phyloP scores from a whole-genome alignment of 176 grass and related monocot species.

The Phragmites australis region DNA sequence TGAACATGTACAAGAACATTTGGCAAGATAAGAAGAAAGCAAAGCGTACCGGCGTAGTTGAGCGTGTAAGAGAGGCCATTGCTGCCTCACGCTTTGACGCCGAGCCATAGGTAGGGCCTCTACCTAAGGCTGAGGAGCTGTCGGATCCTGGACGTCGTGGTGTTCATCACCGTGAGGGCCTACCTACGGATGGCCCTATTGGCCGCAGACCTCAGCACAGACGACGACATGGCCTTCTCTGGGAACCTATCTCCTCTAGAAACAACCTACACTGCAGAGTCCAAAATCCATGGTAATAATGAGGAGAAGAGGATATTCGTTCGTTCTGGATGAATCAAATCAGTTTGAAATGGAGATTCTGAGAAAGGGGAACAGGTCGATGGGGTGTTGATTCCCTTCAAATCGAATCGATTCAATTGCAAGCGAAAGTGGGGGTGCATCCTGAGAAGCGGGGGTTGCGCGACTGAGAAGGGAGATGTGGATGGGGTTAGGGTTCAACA shows the following conservation, averaged over 20 bases:
- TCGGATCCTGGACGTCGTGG: conserved; percentile 57
- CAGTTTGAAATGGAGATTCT: neutral
- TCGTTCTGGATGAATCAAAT: neutral
- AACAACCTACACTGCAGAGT: too few species aligned
- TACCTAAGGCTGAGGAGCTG: conserved; percentile 76
- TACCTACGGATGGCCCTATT: conserved; percentile 57
- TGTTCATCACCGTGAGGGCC: conserved; percentile 59
- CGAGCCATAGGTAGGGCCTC: conserved; percentile 64
- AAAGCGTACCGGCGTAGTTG: conserved; percentile 72
- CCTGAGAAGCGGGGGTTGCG: conserved; percentile 38
- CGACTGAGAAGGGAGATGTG: too few species aligned
- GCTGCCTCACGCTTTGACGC: conserved; percentile 78
- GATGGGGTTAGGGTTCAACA: neutral
- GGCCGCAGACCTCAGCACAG: conserved; percentile 54
- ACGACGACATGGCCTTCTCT: conserved; percentile 40
- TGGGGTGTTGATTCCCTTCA: neutral
- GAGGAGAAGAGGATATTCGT: neutral
- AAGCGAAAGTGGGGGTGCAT: conserved; percentile 9
- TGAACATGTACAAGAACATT: neutral
- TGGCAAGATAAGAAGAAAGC: neutral
- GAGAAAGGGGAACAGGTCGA: neutral
- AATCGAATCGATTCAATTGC: neutral
- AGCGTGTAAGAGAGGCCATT: conserved; percentile 92
- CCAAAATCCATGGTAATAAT: neutral
- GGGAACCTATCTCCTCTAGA: neutral